These are phyloP conservation scores for Laguncularia racemosa DNA, from an alignment of 345 rosid genomes.

Conservation along the genomic window DNA sequence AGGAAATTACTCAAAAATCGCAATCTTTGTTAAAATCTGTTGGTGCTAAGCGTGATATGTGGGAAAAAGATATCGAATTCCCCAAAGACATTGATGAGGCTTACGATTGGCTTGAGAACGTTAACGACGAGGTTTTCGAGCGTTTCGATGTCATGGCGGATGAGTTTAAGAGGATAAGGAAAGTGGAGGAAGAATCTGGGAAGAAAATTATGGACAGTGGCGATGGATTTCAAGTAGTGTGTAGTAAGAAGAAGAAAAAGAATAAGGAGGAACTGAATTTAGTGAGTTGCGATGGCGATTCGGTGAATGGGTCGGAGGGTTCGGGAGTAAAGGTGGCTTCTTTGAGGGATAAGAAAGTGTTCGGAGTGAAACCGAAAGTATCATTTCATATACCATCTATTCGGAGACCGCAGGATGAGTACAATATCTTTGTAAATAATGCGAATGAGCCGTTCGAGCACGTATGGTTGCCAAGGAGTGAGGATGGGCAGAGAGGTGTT, in stretches of 20 bases:
- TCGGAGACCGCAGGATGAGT: slow-evolving; percentile 69
- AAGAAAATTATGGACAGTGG: slow-evolving; percentile 11
- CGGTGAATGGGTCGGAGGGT: slow-evolving; percentile 12
- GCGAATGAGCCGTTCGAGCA: slow-evolving; percentile 64
- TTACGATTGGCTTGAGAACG: slow-evolving; percentile 61
- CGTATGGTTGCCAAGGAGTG: slow-evolving; percentile 67
- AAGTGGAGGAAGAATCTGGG: slow-evolving; percentile 44
- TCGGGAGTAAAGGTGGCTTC: slow-evolving; percentile 55
- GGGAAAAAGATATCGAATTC: slow-evolving; percentile 21
- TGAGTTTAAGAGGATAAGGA: slow-evolving; percentile 38
- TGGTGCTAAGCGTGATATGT: slow-evolving; percentile 34
- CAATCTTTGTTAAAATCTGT: slow-evolving; percentile 45
- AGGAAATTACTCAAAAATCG: slow-evolving; percentile 36
- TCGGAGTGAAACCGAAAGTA: slow-evolving; percentile 41
- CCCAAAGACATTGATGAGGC: slow-evolving; percentile 45
- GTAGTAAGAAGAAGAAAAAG: slow-evolving; percentile 73
- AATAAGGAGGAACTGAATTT: slow-evolving; percentile 21
- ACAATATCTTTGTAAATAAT: slow-evolving; percentile 58
- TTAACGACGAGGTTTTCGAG: slow-evolving; percentile 69
- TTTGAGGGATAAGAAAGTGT: slow-evolving; percentile 30
- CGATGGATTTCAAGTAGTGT: slow-evolving; percentile 68
- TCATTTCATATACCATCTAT: slow-evolving; percentile 68
- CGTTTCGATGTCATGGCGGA: slow-evolving; percentile 51
- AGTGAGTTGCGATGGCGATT: slow-evolving; percentile 7
- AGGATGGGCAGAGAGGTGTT: slow-evolving; percentile 45